phyloP scores from a whole-genome alignment of 1,284 basidiomycete species.

The Ceratobasidium sp. region DNA sequence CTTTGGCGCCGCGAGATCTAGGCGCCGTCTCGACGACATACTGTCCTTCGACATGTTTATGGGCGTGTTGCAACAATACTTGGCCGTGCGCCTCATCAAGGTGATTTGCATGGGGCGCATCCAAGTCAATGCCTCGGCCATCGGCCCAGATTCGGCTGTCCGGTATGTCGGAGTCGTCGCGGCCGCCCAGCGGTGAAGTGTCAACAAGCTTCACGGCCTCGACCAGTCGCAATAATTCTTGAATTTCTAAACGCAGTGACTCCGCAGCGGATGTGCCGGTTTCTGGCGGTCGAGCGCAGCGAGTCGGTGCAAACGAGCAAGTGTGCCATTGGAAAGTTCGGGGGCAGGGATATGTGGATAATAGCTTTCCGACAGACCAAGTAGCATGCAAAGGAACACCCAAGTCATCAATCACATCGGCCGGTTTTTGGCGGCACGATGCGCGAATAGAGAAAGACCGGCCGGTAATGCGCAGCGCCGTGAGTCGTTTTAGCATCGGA shows the following conservation, averaged over 20 bases:
- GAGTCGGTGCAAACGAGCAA: constrained; percentile 68
- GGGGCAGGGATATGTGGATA: constrained; percentile 76
- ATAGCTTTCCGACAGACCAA: constrained; percentile 76
- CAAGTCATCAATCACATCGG: constrained; percentile 56
- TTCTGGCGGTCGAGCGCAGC: constrained; percentile 69
- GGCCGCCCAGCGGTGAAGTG: constrained; percentile 40
- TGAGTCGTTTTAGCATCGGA: neutral
- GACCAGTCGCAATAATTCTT: constrained; percentile 72
- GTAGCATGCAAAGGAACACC: constrained; percentile 69
- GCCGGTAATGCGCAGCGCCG: neutral
- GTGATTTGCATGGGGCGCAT: constrained; percentile 41
- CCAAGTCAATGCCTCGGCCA: constrained; percentile 50
- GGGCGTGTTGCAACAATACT: constrained; percentile 23
- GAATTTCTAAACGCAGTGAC: constrained; percentile 62
- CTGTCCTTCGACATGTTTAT: constrained; percentile 28
- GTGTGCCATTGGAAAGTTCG: constrained; percentile 59
- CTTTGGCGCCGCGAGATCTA: constrained; percentile 3
- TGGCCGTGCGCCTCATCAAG: constrained; percentile 48
- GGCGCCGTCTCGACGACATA: constrained; percentile 30
- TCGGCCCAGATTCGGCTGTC: constrained; percentile 58
- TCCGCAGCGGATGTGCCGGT: constrained; percentile 60
- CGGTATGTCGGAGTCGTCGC: constrained; percentile 48
- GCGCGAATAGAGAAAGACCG: neutral
- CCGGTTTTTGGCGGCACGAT: constrained; percentile 26
- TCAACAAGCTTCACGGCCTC: constrained; percentile 71